Conservation (phyloP, 805 yeast genomes). For the Kuraishia borneana region DNA sequence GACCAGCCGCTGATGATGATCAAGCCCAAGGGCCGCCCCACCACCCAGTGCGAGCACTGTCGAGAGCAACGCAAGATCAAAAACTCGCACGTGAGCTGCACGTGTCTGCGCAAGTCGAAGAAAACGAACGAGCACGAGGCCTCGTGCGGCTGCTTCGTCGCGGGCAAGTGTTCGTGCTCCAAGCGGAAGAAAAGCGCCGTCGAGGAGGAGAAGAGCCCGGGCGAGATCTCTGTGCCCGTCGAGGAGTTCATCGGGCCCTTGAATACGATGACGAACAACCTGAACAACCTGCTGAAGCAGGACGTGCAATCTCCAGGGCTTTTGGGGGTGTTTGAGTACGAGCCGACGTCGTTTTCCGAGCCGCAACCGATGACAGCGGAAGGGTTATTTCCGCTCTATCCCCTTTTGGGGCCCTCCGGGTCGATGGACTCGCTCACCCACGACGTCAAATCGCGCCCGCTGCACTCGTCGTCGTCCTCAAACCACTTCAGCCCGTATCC, state of each 20-base stretch:
- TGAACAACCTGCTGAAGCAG: slow-evolving; percentile 15
- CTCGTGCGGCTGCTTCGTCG: slow-evolving; percentile 17
- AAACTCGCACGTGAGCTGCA: slow-evolving; percentile 58
- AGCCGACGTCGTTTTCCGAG: background rate
- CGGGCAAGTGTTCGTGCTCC: slow-evolving; percentile 21
- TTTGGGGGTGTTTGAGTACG: slow-evolving; percentile 13
- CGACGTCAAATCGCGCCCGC: background rate
- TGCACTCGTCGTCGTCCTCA: background rate
- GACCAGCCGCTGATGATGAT: slow-evolving; percentile 88
- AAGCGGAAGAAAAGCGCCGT: slow-evolving; percentile 12
- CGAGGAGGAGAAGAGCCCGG: slow-evolving; percentile 10
- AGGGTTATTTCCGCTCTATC: slow-evolving; percentile 16
- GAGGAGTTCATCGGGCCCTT: slow-evolving; percentile 25
- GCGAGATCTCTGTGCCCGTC: slow-evolving; percentile 20
- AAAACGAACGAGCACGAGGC: slow-evolving; percentile 9
- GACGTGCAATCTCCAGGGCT: slow-evolving; percentile 10
- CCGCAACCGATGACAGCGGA: slow-evolving; percentile 1
- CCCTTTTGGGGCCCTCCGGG: slow-evolving; percentile 20
- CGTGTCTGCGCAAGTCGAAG: slow-evolving; percentile 45
- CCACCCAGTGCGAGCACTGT: slow-evolving; percentile 84
- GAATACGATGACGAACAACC: slow-evolving; percentile 21
- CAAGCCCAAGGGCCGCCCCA: slow-evolving; percentile 94
- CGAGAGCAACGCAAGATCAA: slow-evolving; percentile 61
- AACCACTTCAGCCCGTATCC: slow-evolving; percentile 4
- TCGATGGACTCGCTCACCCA: slow-evolving; percentile 3